Evolutionary conservation across 352 stramenopile species (phyloP).

Genomic region (Phytophthora fragariae): DNA sequence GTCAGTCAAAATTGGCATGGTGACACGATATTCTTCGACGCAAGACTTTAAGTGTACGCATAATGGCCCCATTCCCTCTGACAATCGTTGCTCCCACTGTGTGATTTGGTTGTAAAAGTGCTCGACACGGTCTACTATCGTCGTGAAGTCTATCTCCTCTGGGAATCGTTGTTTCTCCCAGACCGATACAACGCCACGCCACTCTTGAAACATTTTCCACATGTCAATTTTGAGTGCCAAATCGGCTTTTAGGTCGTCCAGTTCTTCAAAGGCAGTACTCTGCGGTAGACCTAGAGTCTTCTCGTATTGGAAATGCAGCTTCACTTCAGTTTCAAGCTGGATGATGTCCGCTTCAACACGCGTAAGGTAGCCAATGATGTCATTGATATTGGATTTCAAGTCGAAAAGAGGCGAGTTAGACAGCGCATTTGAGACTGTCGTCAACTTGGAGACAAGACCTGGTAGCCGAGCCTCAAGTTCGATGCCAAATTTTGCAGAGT

Average conservation of each 20-base stretch:
- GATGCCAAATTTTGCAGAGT: slow-evolving; percentile 77
- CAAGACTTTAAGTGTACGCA: slow-evolving; percentile 72
- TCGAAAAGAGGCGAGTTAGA: slow-evolving; percentile 52
- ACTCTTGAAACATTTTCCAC: slow-evolving; percentile 81
- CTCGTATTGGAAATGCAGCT: slow-evolving; percentile 62
- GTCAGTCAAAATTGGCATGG: slow-evolving; percentile 80
- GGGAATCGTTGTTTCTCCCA: slow-evolving; percentile 70
- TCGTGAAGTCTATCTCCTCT: slow-evolving; percentile 68
- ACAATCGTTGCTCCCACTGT: slow-evolving; percentile 61
- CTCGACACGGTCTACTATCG: slow-evolving; percentile 74
- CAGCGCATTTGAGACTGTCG: slow-evolving; percentile 43
- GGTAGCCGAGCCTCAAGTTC: slow-evolving; percentile 73
- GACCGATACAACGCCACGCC: slow-evolving; percentile 50
- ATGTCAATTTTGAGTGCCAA: slow-evolving; percentile 82
- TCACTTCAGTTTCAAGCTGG: slow-evolving; percentile 29
- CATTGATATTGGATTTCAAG: slow-evolving; percentile 52
- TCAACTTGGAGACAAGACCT: slow-evolving; percentile 44
- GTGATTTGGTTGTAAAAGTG: slow-evolving; percentile 61
- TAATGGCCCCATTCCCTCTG: slow-evolving; percentile 52
- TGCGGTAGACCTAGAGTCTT: slow-evolving; percentile 64
- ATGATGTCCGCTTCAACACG: slow-evolving; percentile 40
- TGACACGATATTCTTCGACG: slow-evolving; percentile 85
- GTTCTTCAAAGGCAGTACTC: slow-evolving; percentile 80
- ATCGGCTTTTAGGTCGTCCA: slow-evolving; percentile 77
- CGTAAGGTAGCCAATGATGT: slow-evolving; percentile 59